Evolutionary conservation across 768 basidiomycete species (phyloP).

Genomic region (Leccinum aurantiacum): DNA sequence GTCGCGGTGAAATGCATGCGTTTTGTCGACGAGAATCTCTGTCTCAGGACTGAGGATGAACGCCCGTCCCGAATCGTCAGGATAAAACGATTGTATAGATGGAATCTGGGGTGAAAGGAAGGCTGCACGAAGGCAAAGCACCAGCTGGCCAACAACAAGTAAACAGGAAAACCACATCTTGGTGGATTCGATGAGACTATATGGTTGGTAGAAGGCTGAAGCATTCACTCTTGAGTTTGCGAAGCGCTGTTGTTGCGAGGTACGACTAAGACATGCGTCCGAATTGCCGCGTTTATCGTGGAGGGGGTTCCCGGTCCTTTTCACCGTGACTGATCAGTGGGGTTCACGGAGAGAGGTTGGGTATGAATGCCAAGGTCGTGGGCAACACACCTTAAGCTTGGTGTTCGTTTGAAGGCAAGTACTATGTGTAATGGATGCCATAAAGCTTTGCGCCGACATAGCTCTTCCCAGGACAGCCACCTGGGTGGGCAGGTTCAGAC

Average conservation of each 20-base stretch:
- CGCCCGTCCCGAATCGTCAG: constrained; percentile 12
- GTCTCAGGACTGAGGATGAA: constrained; percentile 35
- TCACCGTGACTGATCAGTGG: too few relatives aligned
- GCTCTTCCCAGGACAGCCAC: too few relatives aligned
- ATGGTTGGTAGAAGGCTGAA: background rate
- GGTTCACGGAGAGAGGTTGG: too few relatives aligned
- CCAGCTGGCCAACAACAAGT: background rate
- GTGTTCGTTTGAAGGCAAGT: too few relatives aligned
- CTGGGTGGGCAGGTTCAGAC: too few relatives aligned
- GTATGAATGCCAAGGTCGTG: too few relatives aligned
- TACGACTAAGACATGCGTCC: background rate
- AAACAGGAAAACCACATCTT: constrained; percentile 2
- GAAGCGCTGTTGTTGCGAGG: background rate
- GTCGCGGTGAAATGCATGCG: constrained; percentile 14
- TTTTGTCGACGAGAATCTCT: constrained; percentile 38
- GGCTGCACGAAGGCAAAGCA: background rate
- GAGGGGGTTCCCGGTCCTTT: too few relatives aligned
- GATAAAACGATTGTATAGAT: constrained; percentile 36
- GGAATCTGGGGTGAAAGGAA: constrained; percentile 36
- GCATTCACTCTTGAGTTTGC: background rate
- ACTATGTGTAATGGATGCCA: too few relatives aligned
- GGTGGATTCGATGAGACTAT: background rate
- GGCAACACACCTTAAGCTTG: too few relatives aligned
- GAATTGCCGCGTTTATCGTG: background rate
- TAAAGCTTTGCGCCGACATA: too few relatives aligned